These are phyloP conservation scores for Colletotrichum tamarilloi DNA, from an alignment of 2,329 filamentous ascomycete species.

Conservation along the genomic window DNA sequence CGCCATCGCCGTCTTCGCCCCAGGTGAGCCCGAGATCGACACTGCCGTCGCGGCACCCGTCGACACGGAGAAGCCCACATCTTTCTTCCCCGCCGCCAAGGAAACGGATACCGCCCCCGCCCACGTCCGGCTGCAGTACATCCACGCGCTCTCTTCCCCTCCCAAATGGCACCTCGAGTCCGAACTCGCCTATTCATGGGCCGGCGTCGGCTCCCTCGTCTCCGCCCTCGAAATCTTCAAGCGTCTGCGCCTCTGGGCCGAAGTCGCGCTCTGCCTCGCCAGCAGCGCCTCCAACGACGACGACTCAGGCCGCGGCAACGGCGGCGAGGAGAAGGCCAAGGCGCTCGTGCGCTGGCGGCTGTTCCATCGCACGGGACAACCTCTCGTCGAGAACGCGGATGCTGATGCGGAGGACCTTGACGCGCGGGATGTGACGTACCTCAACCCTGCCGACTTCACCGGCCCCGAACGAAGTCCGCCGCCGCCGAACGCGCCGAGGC, in stretches of 20 bases:
- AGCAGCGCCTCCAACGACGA: conserved; percentile 66
- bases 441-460: conserved; percentile 62
- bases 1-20: conserved; percentile 56
- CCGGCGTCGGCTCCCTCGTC: conserved; percentile 84
- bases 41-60: not conserved
- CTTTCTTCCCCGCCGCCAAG: conserved; percentile 84
- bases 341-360: conserved; percentile 82
- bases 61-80: conserved; percentile 66
- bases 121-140: conserved; percentile 80
- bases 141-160: conserved; percentile 85
- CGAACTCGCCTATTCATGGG: conserved; percentile 94
- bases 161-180: conserved; percentile 95
- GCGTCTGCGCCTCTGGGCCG: conserved; percentile 91
- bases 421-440: conserved; percentile 61
- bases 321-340: conserved; percentile 82
- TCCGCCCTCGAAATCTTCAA: conserved; percentile 97
- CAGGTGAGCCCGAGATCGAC: conserved; percentile 40
- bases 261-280: conserved; percentile 91
- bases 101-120: conserved; percentile 82
- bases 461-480: conserved; percentile 77
- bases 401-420: conserved; percentile 56
- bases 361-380: conserved; percentile 70
- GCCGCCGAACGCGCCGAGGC: conserved; percentile 83
- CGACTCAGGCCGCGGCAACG: conserved; percentile 62
- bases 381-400: conserved; percentile 42